Evolutionary conservation across 768 basidiomycete species (phyloP).

Genomic region (Plicaturopsis crispa): DNA sequence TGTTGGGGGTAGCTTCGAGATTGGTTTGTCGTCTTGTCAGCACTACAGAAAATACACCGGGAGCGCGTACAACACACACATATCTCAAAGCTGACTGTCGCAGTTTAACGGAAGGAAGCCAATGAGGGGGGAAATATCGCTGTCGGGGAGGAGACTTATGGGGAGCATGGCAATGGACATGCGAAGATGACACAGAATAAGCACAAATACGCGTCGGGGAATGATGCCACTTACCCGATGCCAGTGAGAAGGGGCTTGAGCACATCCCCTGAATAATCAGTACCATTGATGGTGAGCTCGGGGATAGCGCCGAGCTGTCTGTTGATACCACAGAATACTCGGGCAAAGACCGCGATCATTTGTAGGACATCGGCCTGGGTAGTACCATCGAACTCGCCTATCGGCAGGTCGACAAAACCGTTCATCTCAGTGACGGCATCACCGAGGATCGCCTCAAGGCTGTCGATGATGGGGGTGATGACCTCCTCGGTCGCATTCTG

Average conservation of each 20-base stretch:
- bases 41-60: no score
- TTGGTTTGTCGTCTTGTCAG: no score
- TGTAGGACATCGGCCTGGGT: conserved; percentile 13
- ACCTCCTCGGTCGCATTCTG: conserved; percentile 15
- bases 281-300: conserved; percentile 13
- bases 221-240: conserved; percentile 14
- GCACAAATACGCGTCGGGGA: background rate
- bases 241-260: conserved; percentile 11
- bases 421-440: conserved; percentile 16
- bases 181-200: conserved; percentile 4
- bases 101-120: conserved; percentile 16
- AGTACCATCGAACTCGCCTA: conserved; percentile 16
- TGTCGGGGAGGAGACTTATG: conserved; percentile 13
- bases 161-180: conserved; percentile 15
- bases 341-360: conserved; percentile 18
- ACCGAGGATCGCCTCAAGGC: conserved; percentile 16
- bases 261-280: conserved; percentile 10
- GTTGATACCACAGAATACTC: conserved; percentile 15
- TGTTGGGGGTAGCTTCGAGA: no score
- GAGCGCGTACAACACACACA: no score
- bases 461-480: conserved; percentile 13
- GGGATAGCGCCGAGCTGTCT: conserved; percentile 19
- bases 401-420: conserved; percentile 15
- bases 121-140: conserved; percentile 15
- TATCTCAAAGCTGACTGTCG: conserved; percentile 9